Evolutionary conservation across 495 filamentous ascomycete species (phyloP).

Genomic region (Aspergillus heteromorphus): DNA sequence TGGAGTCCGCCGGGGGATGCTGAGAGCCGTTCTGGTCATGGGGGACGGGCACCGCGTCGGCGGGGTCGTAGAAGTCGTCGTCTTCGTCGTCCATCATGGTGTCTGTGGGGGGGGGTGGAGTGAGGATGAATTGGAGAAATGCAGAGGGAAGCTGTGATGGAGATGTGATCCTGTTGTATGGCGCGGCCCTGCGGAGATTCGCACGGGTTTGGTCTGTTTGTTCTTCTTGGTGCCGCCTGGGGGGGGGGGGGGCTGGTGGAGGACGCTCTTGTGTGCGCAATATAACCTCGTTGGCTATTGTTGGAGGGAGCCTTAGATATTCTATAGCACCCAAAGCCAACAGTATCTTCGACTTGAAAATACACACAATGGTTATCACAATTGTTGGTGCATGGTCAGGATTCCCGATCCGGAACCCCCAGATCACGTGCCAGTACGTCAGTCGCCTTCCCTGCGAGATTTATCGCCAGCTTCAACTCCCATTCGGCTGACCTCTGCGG

Average conservation of each 20-base stretch:
- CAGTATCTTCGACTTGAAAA: too few relatives aligned
- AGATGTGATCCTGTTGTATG: slow-evolving; percentile 14
- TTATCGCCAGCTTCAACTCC: neutral
- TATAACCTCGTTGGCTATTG: neutral
- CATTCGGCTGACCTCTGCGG: neutral
- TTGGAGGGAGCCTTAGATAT: neutral
- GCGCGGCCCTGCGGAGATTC: slow-evolving; percentile 14
- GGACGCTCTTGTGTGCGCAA: neutral
- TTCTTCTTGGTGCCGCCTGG: neutral
- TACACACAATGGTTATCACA: neutral
- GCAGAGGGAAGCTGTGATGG: slow-evolving; percentile 12
- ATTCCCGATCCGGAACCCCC: neutral
- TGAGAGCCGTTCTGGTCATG: slow-evolving; percentile 24
- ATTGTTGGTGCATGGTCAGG: neutral
- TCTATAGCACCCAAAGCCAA: too few relatives aligned
- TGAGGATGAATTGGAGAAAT: slow-evolving; percentile 17
- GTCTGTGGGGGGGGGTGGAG: slow-evolving; percentile 15
- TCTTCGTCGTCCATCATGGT: slow-evolving; percentile 46
- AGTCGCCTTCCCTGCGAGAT: slow-evolving; percentile 7
- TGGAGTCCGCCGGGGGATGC: slow-evolving; percentile 25
- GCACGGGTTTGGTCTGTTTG: slow-evolving; percentile 36
- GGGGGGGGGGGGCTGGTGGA: neutral
- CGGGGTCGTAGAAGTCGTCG: slow-evolving; percentile 51
- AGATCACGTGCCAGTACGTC: slow-evolving; percentile 13
- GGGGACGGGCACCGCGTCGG: slow-evolving; percentile 32